Conservation (phyloP, 768 basidiomycete genomes). For the Omphalotus guepiniiformis region DNA sequence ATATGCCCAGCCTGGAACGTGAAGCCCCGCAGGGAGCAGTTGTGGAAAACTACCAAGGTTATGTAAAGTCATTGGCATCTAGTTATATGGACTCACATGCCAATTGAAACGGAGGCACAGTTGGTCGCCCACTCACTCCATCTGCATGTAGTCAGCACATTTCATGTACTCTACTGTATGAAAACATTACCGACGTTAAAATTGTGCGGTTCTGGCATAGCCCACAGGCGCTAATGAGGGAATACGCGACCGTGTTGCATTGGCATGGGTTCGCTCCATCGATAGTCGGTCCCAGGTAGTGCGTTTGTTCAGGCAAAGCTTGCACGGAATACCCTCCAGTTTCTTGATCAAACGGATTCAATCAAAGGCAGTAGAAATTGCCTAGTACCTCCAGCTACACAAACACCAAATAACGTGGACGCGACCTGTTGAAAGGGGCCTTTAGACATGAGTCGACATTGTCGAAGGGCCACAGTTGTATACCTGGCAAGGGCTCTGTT, state of each 20-base stretch:
- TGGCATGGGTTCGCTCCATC: conserved; percentile 38
- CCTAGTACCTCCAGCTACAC: conserved; percentile 36
- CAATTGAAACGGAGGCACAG: conserved; percentile 36
- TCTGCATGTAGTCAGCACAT: conserved; percentile 24
- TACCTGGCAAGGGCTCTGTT: conserved; percentile 44
- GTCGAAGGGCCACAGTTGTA: too few relatives aligned
- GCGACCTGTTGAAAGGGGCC: too few relatives aligned
- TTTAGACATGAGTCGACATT: too few relatives aligned
- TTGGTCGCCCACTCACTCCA: conserved; percentile 50
- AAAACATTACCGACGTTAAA: conserved; percentile 25
- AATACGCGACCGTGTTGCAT: conserved; percentile 56
- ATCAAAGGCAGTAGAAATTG: conserved; percentile 3
- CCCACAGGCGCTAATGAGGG: conserved; percentile 53
- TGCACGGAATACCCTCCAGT: conserved; percentile 25
- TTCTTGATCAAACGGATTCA: background rate
- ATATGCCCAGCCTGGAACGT: conserved; percentile 62
- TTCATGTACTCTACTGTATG: background rate
- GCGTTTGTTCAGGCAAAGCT: conserved; percentile 20
- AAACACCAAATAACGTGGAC: conserved; percentile 38
- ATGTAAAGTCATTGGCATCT: background rate
- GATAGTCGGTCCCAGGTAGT: conserved; percentile 39
- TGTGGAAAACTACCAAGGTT: conserved; percentile 35
- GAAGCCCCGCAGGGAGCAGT: conserved; percentile 42
- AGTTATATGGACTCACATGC: conserved; percentile 19
- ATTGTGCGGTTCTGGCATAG: conserved; percentile 46